Conservation (phyloP, 148 eudicot genomes). For the Rheum nobile region DNA sequence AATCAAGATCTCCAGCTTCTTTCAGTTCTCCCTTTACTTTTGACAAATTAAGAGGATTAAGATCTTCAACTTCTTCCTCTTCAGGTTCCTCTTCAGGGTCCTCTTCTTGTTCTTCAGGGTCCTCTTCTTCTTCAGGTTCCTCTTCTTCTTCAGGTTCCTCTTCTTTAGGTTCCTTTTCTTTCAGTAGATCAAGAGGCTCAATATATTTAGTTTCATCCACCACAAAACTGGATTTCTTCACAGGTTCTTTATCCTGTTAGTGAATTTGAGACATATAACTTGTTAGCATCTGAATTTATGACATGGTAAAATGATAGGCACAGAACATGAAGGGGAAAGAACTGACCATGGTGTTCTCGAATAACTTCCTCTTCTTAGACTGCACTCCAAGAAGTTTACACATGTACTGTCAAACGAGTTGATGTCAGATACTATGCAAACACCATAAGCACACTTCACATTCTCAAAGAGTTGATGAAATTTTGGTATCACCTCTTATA, state of each 20-base stretch:
- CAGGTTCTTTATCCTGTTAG: neutral
- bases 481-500: neutral
- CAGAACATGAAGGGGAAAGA: neutral
- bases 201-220: neutral
- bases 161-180: neutral
- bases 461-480: neutral
- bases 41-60: neutral
- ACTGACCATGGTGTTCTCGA: slow-evolving; percentile 19
- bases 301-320: neutral
- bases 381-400: slow-evolving; percentile 27
- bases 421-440: neutral
- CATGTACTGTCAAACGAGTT: slow-evolving; percentile 34
- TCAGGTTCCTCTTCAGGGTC: neutral
- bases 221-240: neutral
- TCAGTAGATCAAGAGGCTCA: neutral
- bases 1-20: neutral
- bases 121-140: neutral
- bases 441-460: neutral
- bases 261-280: neutral
- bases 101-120: neutral
- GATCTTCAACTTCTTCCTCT: neutral
- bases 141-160: no score
- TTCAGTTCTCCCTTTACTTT: neutral
- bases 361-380: slow-evolving; percentile 21
- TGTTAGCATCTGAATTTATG: neutral